A percentile compares a stretch with the other conserved stretches of the same genome.
Conservation (phyloP, 2,329 filamentous ascomycete species). For the Clonostachys chloroleuca region DNA sequence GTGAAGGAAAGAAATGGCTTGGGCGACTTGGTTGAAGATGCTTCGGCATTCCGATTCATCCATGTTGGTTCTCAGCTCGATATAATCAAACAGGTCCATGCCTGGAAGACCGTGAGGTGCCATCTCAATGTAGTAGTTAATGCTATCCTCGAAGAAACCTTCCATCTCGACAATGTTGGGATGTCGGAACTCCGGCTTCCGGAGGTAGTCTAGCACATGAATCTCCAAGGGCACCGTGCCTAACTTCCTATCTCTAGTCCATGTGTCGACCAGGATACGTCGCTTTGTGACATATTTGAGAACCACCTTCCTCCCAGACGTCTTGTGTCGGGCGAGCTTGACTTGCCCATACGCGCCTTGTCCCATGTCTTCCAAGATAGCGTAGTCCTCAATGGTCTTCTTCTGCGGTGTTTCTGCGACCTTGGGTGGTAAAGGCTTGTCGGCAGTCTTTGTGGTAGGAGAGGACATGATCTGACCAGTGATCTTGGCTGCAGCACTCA, state of each 20-base stretch:
- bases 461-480: constrained; percentile 27
- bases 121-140: constrained; percentile 99
- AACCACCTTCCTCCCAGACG: constrained; percentile 77
- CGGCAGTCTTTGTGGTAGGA: not conserved
- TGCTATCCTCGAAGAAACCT: constrained; percentile 72
- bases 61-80: constrained; percentile 94
- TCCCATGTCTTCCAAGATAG: constrained; percentile 95
- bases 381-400: constrained; percentile 85
- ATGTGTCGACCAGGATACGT: constrained; percentile 94
- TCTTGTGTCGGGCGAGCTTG: constrained; percentile 86
- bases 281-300: constrained; percentile 98
- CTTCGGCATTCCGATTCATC: constrained; percentile 89
- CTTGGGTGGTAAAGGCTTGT: constrained; percentile 14
- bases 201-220: constrained; percentile 90
- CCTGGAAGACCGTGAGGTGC: constrained; percentile 89
- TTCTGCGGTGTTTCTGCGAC: constrained; percentile 43
- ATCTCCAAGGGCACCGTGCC: constrained; percentile 96
- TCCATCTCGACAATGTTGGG: constrained; percentile 71
- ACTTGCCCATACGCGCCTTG: constrained; percentile 98
- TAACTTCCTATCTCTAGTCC: constrained; percentile 88
- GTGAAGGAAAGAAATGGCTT: constrained; percentile 87
- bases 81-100: constrained; percentile 99
- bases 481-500: constrained; percentile 49
- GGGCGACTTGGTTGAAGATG: constrained; percentile 91
- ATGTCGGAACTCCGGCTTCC: constrained; percentile 64